Base-by-base conservation (phyloP, 148 eudicot genomes). In the Chenopodium formosanum region DNA sequence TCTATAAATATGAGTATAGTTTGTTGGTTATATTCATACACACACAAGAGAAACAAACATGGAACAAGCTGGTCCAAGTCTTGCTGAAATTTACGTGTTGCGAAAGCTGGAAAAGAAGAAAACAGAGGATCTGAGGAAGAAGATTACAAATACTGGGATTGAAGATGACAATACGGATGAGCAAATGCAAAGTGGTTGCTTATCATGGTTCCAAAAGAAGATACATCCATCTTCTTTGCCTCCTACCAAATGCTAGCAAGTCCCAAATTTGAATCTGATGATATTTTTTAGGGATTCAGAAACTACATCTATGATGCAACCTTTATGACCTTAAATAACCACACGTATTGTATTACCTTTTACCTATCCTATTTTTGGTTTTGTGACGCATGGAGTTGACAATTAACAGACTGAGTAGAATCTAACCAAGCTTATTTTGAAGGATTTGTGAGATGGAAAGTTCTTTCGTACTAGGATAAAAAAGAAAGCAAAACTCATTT, bases 1-100 rank as follows among this genome's bases (percentile, higher is more conserved):
- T 68, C 79, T 76, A 68, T 69, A 74, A 31, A 75, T 75, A 65
- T 17, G 12, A 25, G 17, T 14, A 62, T 58, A 64, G 23, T 5
- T 77, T 44, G 16, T 10, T 11, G 8, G 11, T 62, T 10, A 53
- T n/a, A 20, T 58, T 8, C 22, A 7, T 7, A 14, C 5, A 19
- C 47, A 19, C 31, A 50, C 16, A 10, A 46, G 9, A 47, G 29
- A 27, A 50, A 8, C 69, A 47, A 83, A 40, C 44, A 40, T 83
- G 86, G 48, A 82, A 29, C 13, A 74, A 48, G 8, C 73, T 70
- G 85, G 83, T 46, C 29, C 76, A 32, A 46, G 46, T 67, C 7
- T 79, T 2, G 86, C 86, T 4, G 86, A 84, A 69, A 50, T 84
- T 3, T 76, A 80, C 66, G 86, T 84, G 70, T 40, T 74, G 20